A percentile compares a stretch with the other conserved stretches of the same genome.
phyloP scores from a whole-genome alignment of 257 asterid species.

The Leptodermis oblonga region DNA sequence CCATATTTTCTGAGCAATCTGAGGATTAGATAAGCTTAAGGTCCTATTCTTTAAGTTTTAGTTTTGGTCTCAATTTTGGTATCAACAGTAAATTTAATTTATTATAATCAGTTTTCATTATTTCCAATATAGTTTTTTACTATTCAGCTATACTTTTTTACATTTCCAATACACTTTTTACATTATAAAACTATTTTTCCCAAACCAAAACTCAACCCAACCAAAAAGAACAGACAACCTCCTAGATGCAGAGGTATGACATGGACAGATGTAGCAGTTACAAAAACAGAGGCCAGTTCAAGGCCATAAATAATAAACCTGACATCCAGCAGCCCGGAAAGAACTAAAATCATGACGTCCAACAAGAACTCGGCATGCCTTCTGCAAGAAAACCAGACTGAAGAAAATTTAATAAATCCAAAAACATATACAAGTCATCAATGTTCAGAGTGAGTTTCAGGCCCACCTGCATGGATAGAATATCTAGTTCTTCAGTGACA shows the following conservation, averaged over 20 bases:
- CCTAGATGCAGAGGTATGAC: background rate
- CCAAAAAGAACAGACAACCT: too few relatives aligned
- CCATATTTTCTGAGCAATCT: background rate
- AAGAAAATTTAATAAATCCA: slow-evolving; percentile 8
- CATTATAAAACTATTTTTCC: too few relatives aligned
- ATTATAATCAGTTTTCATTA: too few relatives aligned
- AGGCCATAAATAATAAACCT: slow-evolving; percentile 39
- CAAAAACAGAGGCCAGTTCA: background rate
- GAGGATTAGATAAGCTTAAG: slow-evolving; percentile 3
- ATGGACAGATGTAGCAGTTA: background rate
- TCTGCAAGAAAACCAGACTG: slow-evolving; percentile 39
- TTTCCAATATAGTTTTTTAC: too few relatives aligned
- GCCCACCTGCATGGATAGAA: slow-evolving; percentile 74
- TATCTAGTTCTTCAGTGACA: slow-evolving; percentile 69
- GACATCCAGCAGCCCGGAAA: slow-evolving; percentile 87
- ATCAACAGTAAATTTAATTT: too few relatives aligned
- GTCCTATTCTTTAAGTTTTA: too few relatives aligned
- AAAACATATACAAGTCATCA: background rate
- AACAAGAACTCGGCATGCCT: slow-evolving; percentile 76
- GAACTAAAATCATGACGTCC: slow-evolving; percentile 94
- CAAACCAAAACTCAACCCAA: too few relatives aligned
- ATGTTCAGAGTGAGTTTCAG: background rate
- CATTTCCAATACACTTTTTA: too few relatives aligned
- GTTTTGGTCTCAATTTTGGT: too few relatives aligned
- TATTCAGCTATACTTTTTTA: too few relatives aligned